Conservation (phyloP, 768 basidiomycete species). For the Mycena metata region DNA sequence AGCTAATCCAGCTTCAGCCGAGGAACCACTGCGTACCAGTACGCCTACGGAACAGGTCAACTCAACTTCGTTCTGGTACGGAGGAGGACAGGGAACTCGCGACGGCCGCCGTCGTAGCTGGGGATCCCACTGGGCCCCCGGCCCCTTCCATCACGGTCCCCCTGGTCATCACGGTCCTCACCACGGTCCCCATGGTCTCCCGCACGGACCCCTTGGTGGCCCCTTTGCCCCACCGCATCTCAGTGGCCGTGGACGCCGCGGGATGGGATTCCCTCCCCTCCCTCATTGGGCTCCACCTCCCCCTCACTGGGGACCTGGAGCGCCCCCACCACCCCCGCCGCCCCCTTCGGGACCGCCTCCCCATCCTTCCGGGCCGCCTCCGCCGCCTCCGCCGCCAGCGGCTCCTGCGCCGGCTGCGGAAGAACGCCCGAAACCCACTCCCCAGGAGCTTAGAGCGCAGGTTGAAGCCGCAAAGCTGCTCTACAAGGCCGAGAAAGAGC, state of each 20-base stretch:
- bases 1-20: constrained; percentile 7
- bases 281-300: constrained; percentile 1
- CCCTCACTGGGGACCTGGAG: constrained; percentile 18
- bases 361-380: constrained; percentile 35
- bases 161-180: constrained; percentile 3
- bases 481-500: constrained; percentile 80
- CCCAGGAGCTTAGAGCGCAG: constrained; percentile 58
- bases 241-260: constrained; percentile 11
- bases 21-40: constrained; percentile 34
- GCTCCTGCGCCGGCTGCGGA: constrained; percentile 38
- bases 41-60: constrained; percentile 34
- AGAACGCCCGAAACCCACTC: constrained; percentile 41
- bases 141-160: constrained; percentile 24
- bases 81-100: constrained; percentile 6
- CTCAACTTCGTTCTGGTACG: constrained; percentile 39
- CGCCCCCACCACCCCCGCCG: constrained; percentile 35
- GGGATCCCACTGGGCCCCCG: constrained; percentile 18
- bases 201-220: not conserved
- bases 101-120: constrained; percentile 33
- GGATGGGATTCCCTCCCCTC: not conserved
- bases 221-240: constrained; percentile 33
- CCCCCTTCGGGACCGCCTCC: constrained; percentile 41
- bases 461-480: constrained; percentile 75
- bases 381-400: constrained; percentile 35
- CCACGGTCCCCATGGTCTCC: not conserved